Evolutionary conservation across 2,329 filamentous ascomycete genomes (phyloP).

Genomic region (Cladosporium sp.): DNA sequence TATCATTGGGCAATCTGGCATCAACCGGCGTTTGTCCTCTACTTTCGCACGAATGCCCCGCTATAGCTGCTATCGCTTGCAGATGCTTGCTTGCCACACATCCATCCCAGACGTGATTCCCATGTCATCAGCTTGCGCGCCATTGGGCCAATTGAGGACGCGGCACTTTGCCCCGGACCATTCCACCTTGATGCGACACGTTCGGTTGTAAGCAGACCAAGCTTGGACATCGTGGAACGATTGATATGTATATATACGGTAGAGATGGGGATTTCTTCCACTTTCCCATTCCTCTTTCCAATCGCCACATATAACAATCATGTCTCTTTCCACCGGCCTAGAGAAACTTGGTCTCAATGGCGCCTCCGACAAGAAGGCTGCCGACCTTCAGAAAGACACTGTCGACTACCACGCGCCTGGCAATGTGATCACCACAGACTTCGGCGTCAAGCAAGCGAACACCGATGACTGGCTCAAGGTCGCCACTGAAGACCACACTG

Average conservation of each 20-base stretch:
- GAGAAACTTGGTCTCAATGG: constrained; percentile 31
- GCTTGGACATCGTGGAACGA: background rate
- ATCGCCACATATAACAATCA: background rate
- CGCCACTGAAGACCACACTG: constrained; percentile 57
- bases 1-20: background rate
- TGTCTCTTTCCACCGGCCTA: constrained; percentile 20
- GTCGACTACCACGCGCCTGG: constrained; percentile 54
- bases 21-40: background rate
- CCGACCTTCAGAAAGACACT: constrained; percentile 57
- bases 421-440: constrained; percentile 68
- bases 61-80: background rate
- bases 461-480: constrained; percentile 75
- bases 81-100: background rate
- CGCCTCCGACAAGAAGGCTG: constrained; percentile 48
- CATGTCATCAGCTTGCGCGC: constrained; percentile 7
- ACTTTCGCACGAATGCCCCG: background rate
- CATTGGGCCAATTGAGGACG: background rate
- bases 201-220: background rate
- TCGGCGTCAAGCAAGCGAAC: constrained; percentile 67
- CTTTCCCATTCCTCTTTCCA: background rate
- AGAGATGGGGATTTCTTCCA: background rate
- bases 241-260: background rate
- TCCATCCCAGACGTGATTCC: background rate
- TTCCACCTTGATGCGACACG: background rate
- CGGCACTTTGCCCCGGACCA: constrained; percentile 1